phyloP scores from a whole-genome alignment of 208 protist genomes.

The Wallacemonas collosoma region DNA sequence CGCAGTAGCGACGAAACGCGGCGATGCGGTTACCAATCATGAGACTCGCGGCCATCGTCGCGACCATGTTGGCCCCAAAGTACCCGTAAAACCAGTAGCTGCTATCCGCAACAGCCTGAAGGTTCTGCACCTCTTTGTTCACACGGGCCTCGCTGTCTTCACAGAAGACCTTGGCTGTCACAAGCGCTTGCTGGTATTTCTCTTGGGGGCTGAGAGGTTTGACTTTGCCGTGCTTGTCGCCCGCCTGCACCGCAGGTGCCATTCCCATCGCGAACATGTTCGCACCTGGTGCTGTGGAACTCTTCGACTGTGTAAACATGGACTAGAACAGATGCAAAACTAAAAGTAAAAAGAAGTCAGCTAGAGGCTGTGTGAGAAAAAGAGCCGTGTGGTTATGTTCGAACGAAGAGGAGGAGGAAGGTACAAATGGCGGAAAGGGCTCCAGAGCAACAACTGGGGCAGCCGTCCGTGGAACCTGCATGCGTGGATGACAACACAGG shows the following conservation, averaged over 20 bases:
- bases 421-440: too few species aligned
- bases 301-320: slow-evolving; percentile 45
- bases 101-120: slow-evolving; percentile 65
- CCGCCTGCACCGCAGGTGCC: neutral
- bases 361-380: neutral
- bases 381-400: too few species aligned
- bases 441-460: too few species aligned
- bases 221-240: neutral
- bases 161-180: slow-evolving; percentile 74
- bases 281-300: neutral
- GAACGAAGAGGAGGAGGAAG: too few species aligned
- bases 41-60: slow-evolving; percentile 68
- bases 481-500: too few species aligned
- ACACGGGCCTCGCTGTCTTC: slow-evolving; percentile 68
- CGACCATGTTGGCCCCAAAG: slow-evolving; percentile 66
- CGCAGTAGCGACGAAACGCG: slow-evolving; percentile 72
- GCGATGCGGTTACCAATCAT: slow-evolving; percentile 62
- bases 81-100: slow-evolving; percentile 90
- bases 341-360: neutral
- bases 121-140: slow-evolving; percentile 51
- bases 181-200: slow-evolving; percentile 68
- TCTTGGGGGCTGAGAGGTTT: slow-evolving; percentile 58
- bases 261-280: slow-evolving; percentile 15
- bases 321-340: neutral
- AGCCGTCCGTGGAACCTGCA: too few species aligned